Percentiles rank a stretch among this genome's conserved stretches.
phyloP scores from a whole-genome alignment of 129 eudicot genomes.

The Cynara cardunculus region DNA sequence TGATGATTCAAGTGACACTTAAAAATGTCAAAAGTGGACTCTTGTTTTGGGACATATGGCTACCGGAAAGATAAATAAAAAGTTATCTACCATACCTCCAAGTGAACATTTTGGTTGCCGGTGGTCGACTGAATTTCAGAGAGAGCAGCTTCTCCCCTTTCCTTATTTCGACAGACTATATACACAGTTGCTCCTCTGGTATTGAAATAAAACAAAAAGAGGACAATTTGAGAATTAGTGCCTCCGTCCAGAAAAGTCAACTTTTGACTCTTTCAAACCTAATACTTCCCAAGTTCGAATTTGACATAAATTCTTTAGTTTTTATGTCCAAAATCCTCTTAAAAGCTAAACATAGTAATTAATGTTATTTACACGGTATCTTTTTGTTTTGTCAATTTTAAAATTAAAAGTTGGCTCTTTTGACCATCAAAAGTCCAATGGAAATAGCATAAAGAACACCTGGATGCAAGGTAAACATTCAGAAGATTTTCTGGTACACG shows the following conservation, averaged over 20 bases:
- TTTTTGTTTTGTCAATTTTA: background rate
- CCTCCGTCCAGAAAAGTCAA: background rate
- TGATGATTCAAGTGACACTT: background rate
- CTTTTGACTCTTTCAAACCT: background rate
- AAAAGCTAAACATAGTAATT: background rate
- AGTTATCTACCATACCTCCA: conserved; percentile 69
- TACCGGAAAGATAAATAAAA: background rate
- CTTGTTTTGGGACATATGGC: background rate
- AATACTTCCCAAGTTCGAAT: background rate
- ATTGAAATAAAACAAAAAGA: background rate
- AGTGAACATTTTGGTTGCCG: conserved; percentile 72
- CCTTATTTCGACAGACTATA: conserved; percentile 85
- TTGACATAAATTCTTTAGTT: background rate
- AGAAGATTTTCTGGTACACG: background rate
- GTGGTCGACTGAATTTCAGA: conserved; percentile 65
- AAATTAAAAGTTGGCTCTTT: background rate
- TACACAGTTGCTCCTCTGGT: conserved; percentile 88
- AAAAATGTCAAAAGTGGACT: background rate
- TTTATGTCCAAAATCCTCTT: background rate
- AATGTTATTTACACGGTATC: background rate
- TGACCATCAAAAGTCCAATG: background rate
- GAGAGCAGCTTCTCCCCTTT: conserved; percentile 94
- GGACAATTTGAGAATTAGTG: background rate
- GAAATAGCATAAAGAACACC: background rate
- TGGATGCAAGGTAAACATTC: background rate